These are phyloP conservation scores for bread wheat (Triticum aestivum) DNA, from an alignment of 176 grass and related monocot genomes.

Conservation along the genomic window DNA sequence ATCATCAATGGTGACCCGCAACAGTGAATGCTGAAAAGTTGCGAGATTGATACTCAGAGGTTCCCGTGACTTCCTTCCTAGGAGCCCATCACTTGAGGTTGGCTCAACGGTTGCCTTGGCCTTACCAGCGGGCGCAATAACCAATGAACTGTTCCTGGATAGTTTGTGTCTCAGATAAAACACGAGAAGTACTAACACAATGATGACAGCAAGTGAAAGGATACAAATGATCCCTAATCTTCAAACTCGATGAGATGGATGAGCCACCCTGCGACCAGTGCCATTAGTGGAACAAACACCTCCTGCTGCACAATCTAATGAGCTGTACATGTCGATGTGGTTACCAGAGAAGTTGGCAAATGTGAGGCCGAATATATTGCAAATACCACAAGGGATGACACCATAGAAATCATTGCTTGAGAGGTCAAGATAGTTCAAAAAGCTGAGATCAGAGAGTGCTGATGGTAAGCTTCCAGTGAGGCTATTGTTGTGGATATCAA, in stretches of 20 bases:
- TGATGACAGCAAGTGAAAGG: slow-evolving; percentile 32
- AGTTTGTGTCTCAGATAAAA: slow-evolving; percentile 52
- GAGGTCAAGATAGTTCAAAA: slow-evolving; percentile 87
- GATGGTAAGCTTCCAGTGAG: slow-evolving; percentile 69
- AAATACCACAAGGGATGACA: slow-evolving; percentile 74
- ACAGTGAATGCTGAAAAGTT: slow-evolving; percentile 78
- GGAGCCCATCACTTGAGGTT: slow-evolving; percentile 77
- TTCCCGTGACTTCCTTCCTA: slow-evolving; percentile 79
- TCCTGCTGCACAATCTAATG: slow-evolving; percentile 59
- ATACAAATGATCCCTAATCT: slow-evolving; percentile 44
- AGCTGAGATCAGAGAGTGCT: slow-evolving; percentile 63
- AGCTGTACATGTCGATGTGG: slow-evolving; percentile 43
- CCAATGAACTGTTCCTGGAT: slow-evolving; percentile 38
- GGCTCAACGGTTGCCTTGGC: slow-evolving; percentile 62
- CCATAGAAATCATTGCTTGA: slow-evolving; percentile 76
- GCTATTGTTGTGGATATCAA: slow-evolving; percentile 89
- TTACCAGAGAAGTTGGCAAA: slow-evolving; percentile 84
- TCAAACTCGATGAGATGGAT: slow-evolving; percentile 38
- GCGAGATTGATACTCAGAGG: slow-evolving; percentile 94
- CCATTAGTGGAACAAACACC: slow-evolving; percentile 37
- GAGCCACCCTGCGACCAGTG: slow-evolving; percentile 25
- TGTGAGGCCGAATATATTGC: slow-evolving; percentile 65
- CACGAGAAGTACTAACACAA: slow-evolving; percentile 42
- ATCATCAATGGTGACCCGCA: slow-evolving; percentile 80
- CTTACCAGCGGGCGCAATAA: slow-evolving; percentile 47